A percentile compares a stretch with the other conserved stretches of the same genome.
Conservation (phyloP, 2,329 filamentous ascomycete genomes). For the Hypoxylon sp. region DNA sequence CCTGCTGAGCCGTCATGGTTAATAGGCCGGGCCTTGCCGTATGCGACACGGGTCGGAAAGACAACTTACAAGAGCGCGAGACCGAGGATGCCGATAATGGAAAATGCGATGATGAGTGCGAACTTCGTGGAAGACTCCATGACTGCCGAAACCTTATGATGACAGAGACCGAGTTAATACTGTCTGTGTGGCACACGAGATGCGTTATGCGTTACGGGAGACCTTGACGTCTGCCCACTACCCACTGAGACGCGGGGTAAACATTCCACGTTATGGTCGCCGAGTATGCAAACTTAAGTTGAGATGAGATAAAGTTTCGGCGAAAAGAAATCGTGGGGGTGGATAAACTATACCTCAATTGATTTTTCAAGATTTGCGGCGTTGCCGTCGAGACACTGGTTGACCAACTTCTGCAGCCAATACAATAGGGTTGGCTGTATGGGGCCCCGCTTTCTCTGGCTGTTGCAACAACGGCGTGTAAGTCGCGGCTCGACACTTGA, state of each 20-base stretch:
- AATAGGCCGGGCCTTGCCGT: background rate
- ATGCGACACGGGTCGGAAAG: background rate
- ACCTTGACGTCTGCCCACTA: conserved; percentile 14
- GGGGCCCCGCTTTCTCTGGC: conserved; percentile 22
- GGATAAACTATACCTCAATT: background rate
- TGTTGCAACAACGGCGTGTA: background rate
- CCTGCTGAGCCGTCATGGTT: conserved; percentile 16
- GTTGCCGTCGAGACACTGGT: conserved; percentile 3
- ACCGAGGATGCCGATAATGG: conserved; percentile 22
- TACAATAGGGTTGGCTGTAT: conserved; percentile 2
- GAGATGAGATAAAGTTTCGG: conserved; percentile 12
- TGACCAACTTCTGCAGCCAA: conserved; percentile 17
- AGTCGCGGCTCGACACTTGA: background rate
- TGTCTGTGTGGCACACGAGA: conserved; percentile 5
- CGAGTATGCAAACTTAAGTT: conserved; percentile 25
- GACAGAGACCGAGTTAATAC: background rate
- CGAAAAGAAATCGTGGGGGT: conserved; percentile 1
- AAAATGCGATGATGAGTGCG: conserved; percentile 29
- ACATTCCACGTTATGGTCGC: conserved; percentile 23
- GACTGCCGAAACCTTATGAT: conserved; percentile 2
- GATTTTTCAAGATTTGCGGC: conserved; percentile 4
- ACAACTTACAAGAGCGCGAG: conserved; percentile 36
- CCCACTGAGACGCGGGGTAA: conserved; percentile 22
- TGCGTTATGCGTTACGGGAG: conserved; percentile 11
- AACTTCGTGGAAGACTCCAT: conserved; percentile 37